Evolutionary conservation across 805 yeast genomes (phyloP), one percentile per base, ranked within the genome.

Genomic region (Wickerhamiella azyma): DNA sequence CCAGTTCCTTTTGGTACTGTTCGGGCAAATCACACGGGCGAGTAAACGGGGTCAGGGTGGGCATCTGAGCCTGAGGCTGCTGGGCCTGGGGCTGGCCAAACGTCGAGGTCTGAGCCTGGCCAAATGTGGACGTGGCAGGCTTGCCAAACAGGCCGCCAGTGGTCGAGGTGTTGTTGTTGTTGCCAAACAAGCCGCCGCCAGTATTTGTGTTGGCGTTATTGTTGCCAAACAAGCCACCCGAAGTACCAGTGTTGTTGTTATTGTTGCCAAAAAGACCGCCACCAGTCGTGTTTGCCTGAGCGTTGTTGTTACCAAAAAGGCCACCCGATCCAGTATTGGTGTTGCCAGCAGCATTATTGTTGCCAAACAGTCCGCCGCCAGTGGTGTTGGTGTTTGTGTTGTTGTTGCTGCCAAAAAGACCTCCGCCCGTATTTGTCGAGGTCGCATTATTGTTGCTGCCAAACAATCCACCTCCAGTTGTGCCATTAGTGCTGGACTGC

Each of bases 21-120:
- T 71, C 76, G 1, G 81, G 76, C 36, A 76, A 68, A 53, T 76
- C 81, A 5, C 76, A 70, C 5, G 76, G 77, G 29, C 81, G 58
- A 0, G 80, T 73, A 63, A 75, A 67, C 1, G 79, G 72, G 2
- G 78, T 74, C 47, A 76, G 65, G 32, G 65, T 68, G 9, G 57
- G 48, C 38, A 24, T 48, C 29, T 51, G 56, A 17, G 32, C 32
- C 26, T 33, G 45, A n/a, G 21, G 55, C 48, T 49, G 59, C 37
- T 47, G 53, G 18, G 9, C 6, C 24, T 13, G 33, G 9, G 9
- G 16, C 33, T 13, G 33, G 5, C 14, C 33, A 13, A 30, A n/a
- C 16, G 16, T 13, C 33, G 16, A n/a, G 16, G 33, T 14, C 33
- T 11, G 33, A 30, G 33, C 33, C 33, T 21, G 24, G 24, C 24